Conservation (phyloP, 345 rosid species). For the Lumnitzera racemosa region DNA sequence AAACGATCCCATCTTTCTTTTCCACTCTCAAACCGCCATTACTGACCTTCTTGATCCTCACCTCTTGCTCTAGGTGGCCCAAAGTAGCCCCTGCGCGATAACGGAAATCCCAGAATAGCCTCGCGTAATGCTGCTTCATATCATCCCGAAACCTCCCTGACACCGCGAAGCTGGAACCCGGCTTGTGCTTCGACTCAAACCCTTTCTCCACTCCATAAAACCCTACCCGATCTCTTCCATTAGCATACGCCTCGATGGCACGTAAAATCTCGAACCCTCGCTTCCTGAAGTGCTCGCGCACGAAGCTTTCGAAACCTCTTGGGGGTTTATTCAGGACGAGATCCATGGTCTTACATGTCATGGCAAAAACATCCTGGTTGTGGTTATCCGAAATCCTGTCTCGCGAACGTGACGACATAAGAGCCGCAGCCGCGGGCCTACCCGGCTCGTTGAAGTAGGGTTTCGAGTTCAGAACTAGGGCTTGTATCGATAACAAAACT, state of each 20-base stretch:
- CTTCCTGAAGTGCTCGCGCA: slow-evolving; percentile 27
- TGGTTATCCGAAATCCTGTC: slow-evolving; percentile 28
- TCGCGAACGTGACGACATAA: background rate
- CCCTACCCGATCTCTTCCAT: slow-evolving; percentile 30
- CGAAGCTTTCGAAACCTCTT: slow-evolving; percentile 34
- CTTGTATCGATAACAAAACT: slow-evolving; percentile 52
- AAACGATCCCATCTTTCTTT: slow-evolving; percentile 14
- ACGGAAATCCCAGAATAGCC: slow-evolving; percentile 14
- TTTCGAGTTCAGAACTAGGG: slow-evolving; percentile 44
- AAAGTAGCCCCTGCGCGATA: slow-evolving; percentile 19
- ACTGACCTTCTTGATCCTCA: slow-evolving; percentile 5
- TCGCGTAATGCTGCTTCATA: slow-evolving; percentile 23
- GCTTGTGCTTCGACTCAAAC: background rate
- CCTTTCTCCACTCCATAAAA: slow-evolving; percentile 8
- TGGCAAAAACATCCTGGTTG: slow-evolving; percentile 26
- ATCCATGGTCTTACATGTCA: slow-evolving; percentile 32
- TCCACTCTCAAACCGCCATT: background rate
- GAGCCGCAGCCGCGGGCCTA: slow-evolving; percentile 7
- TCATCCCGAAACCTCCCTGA: slow-evolving; percentile 21
- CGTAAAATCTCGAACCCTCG: slow-evolving; percentile 21
- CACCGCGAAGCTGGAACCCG: background rate
- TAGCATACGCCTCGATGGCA: slow-evolving; percentile 29
- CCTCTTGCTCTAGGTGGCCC: slow-evolving; percentile 14
- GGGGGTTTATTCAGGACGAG: slow-evolving; percentile 26
- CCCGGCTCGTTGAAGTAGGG: slow-evolving; percentile 53